Evolutionary conservation across 257 asterid genomes (phyloP), one percentile per base, ranked within the genome.

Genomic region (Penstemon barbatus): DNA sequence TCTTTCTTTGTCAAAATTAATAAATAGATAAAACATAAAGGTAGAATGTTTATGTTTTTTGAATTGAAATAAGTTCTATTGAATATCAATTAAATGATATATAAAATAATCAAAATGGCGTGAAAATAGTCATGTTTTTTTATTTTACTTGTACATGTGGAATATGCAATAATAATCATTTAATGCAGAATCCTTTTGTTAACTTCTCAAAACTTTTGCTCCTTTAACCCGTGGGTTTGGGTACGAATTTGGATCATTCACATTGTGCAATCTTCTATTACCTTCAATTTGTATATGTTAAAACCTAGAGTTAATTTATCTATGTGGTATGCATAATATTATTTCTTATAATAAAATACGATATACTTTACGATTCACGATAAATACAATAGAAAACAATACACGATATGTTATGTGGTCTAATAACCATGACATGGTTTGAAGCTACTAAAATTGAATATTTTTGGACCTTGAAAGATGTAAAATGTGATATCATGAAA

Each of bases 141-240:
- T 62, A 25, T 43, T 75, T 68, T 54, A 15, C 50, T 50, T 12
- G 15, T 25, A 55, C 71, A 15, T 54, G 55, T 78, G 72, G 45
- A 25, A 25, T 37, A 15, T 69, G 63, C 40, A 69, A 48, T 72
- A 36, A 57, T 50, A 64, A 55, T 54, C 37, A 60, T 38, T 73
- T 54, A 76, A 73, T 76, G 77, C 77, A 70, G 70, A 71, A 72
- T 78, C 74, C 66, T 68, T 51, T 55, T 55, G 3, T 44, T 3
- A 50, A 38, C 7, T 5, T 56, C 52, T 8, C 45, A 7, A 50
- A 55, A 36, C 71, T 52, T 49, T 9, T 15, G 54, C 6, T 13
- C n/a, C 53, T 8, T n/a, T 4, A n/a, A 59, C 63, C 61, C 11
- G 43, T 45, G 39, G 46, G 61, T 40, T 60, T 50, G 37, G 61